Base-by-base conservation (phyloP, 257 asterid genomes). In the Forsythia viridissima region DNA sequence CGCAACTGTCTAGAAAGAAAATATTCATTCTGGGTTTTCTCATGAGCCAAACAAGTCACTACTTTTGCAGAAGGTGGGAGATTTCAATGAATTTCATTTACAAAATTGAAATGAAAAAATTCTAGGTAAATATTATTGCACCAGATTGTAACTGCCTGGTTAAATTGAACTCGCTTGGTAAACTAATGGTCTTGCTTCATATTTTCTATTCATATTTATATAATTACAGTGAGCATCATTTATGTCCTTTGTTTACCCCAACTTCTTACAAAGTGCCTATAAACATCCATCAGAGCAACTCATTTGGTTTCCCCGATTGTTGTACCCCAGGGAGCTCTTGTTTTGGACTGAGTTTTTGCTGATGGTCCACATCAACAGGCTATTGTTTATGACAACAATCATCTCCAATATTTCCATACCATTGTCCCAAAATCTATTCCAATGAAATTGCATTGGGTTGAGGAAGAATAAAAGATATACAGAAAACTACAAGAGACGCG, bases 261-360 rank as follows among this genome's bases (percentile, higher is more conserved):
- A 65, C 57, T 79, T 30, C 48, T 71, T 55, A 51, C 80, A 52
- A 82, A 73, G 75, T 74, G 40, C 42, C 41, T 42, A 16, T 69
- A 78, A 42, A 75, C 80, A 73, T 74, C 81, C 78, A 73, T 77
- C 84, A 78, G 71, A 82, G 57, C 82, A 71, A 57, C 59, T 51
- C 24, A n/a, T 82, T 65, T 86, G 51, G 51, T 76, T 79, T 85
- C 74, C 88, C 87, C 86, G 93, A 98, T 93, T 89, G 86, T 83
- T 84, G 89, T 24, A 48, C 97, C 98, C 80, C 88, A 91, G 71
- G 84, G 80, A 70, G 96, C 99, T 78, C 76, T 90, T 78, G 88
- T 93, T 71, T 82, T 95, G 93, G 92, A 93, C 87, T 93, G 98
- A 97, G 99, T 95, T 81, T 87, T 95, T 72, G 96, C 97, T 86